Conservation (phyloP, 345 rosid species). For the Populus pruinosa region DNA sequence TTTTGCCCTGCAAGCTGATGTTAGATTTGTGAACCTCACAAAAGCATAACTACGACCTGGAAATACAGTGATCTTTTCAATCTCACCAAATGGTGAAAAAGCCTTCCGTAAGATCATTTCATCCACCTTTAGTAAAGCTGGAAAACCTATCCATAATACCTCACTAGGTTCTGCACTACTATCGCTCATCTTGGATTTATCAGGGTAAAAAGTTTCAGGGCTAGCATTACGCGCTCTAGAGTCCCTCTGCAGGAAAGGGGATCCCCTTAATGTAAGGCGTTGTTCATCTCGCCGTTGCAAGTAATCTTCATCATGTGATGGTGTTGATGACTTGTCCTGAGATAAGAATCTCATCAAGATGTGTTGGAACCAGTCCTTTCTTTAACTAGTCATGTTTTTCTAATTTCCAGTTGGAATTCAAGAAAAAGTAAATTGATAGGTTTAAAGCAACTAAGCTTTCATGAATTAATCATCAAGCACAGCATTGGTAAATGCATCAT, state of each 20-base stretch:
- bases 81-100: slow-evolving; percentile 85
- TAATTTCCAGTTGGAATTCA: not conserved
- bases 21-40: slow-evolving; percentile 59
- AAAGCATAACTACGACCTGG: slow-evolving; percentile 98
- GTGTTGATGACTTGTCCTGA: slow-evolving; percentile 69
- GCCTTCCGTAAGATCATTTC: slow-evolving; percentile 70
- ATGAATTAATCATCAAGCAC: not conserved
- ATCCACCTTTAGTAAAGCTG: slow-evolving; percentile 75
- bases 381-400: slow-evolving; percentile 15
- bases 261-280: slow-evolving; percentile 19
- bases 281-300: slow-evolving; percentile 50
- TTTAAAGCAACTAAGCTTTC: not conserved
- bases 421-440: not conserved
- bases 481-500: not conserved
- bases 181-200: slow-evolving; percentile 55
- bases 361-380: slow-evolving; percentile 25
- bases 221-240: slow-evolving; percentile 54
- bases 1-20: slow-evolving; percentile 80
- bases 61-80: slow-evolving; percentile 73
- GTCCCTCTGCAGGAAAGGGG: slow-evolving; percentile 61
- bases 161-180: slow-evolving; percentile 80
- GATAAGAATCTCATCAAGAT: slow-evolving; percentile 45
- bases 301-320: slow-evolving; percentile 53
- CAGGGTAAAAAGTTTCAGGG: slow-evolving; percentile 52
- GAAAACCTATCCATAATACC: slow-evolving; percentile 91